Percentiles rank a stretch among this genome's conserved stretches.
Conservation (phyloP, 805 yeast species). For the Vanderwaltozyma verrucispora region DNA sequence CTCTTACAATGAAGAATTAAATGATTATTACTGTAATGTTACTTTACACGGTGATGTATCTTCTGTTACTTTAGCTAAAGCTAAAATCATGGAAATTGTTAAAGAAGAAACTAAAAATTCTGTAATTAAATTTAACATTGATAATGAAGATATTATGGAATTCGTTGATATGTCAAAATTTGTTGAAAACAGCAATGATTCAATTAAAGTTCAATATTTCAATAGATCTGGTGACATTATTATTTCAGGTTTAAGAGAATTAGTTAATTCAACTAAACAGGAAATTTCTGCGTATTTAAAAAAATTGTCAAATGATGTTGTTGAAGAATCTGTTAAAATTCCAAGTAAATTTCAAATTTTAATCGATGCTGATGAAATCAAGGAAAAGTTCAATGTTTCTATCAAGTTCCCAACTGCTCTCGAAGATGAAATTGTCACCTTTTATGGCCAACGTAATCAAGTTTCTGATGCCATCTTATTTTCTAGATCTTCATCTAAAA, state of each 20-base stretch:
- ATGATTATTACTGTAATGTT: constrained; percentile 50
- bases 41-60: constrained; percentile 75
- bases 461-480: constrained; percentile 51
- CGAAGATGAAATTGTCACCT: constrained; percentile 41
- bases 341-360: constrained; percentile 64
- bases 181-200: constrained; percentile 9
- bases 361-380: constrained; percentile 45
- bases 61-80: constrained; percentile 67
- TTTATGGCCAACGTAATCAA: constrained; percentile 52
- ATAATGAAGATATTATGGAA: constrained; percentile 26
- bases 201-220: constrained; percentile 18
- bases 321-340: constrained; percentile 47
- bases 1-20: constrained; percentile 44
- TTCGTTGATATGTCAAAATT: constrained; percentile 21
- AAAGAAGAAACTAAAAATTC: constrained; percentile 59
- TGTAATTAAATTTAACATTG: constrained; percentile 39
- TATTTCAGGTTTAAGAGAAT: constrained; percentile 64
- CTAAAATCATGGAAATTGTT: constrained; percentile 60
- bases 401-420: constrained; percentile 42
- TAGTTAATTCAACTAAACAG: constrained; percentile 45
- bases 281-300: constrained; percentile 38
- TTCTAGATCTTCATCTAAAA: constrained; percentile 51
- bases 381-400: constrained; percentile 44
- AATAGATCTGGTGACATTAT: constrained; percentile 32
- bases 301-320: constrained; percentile 36